Conservation (phyloP, 495 filamentous ascomycete genomes). For the Aspergillus homomorphus region DNA sequence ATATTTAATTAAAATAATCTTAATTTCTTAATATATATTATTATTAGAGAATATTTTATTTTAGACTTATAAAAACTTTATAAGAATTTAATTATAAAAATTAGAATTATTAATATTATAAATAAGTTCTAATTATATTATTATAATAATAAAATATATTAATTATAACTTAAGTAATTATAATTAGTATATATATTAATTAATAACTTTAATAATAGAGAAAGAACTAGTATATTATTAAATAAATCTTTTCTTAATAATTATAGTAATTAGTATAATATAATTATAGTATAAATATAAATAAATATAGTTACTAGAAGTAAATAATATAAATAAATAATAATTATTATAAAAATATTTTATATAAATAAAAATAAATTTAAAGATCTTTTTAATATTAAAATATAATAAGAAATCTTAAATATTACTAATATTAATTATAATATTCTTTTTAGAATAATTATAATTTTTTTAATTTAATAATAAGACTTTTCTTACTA, state of each 20-base stretch:
- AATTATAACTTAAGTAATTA: too few species aligned
- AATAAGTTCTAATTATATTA: neutral
- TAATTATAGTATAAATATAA: neutral
- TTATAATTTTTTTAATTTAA: neutral
- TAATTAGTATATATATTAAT: too few species aligned
- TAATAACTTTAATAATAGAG: neutral
- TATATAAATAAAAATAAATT: neutral
- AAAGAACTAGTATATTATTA: conserved; percentile 2
- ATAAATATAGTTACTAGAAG: neutral
- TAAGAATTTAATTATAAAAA: conserved; percentile 1
- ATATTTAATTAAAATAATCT: neutral
- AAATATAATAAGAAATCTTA: neutral
- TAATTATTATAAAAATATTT: conserved; percentile 1
- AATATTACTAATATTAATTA: conserved; percentile 2
- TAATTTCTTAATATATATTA: neutral
- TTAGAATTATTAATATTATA: neutral
- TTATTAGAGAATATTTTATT: neutral
- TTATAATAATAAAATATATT: neutral
- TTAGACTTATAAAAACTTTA: neutral
- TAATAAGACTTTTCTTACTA: neutral
- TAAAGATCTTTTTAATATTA: neutral
- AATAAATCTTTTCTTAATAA: neutral
- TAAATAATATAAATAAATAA: neutral
- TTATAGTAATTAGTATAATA: neutral
- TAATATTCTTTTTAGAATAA: neutral